A percentile compares a stretch with the other conserved stretches of the same genome.
These are phyloP conservation scores for Sporothrix brunneoviolacea DNA, from an alignment of 2,329 filamentous ascomycete genomes.

Conservation along the genomic window DNA sequence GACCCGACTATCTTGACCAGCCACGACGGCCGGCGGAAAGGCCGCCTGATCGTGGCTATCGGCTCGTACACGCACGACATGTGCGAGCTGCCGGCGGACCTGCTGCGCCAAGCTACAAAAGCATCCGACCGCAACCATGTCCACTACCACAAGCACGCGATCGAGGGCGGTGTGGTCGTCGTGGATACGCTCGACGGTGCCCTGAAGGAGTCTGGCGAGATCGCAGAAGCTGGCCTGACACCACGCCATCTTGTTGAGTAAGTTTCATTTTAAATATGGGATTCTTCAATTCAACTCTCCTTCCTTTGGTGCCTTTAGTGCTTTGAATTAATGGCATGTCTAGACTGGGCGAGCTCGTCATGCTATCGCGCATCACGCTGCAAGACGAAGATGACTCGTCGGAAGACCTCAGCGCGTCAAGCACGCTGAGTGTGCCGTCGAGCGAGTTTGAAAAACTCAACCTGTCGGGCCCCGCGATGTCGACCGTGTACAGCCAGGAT, in stretches of 20 bases:
- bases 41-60: conserved; percentile 64
- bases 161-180: conserved; percentile 59
- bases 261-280: conserved; percentile 21
- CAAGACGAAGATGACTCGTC: conserved; percentile 29
- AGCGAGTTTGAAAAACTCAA: conserved; percentile 14
- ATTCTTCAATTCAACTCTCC: background rate
- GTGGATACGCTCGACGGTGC: conserved; percentile 75
- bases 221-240: conserved; percentile 68
- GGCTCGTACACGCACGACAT: conserved; percentile 66
- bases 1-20: conserved; percentile 65
- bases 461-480: conserved; percentile 13
- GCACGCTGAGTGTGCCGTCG: conserved; percentile 2
- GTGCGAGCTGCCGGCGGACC: conserved; percentile 73
- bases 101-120: conserved; percentile 58
- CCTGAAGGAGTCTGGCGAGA: conserved; percentile 76
- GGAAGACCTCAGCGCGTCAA: background rate
- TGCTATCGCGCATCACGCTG: conserved; percentile 45
- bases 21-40: conserved; percentile 61
- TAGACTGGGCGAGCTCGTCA: conserved; percentile 71
- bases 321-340: too few species aligned
- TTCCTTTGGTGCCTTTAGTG: background rate
- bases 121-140: conserved; percentile 43
- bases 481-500: conserved; percentile 8
- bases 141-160: conserved; percentile 61
- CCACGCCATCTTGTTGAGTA: conserved; percentile 75